phyloP scores from a whole-genome alignment of 2,329 filamentous ascomycete species.

The Zopfia rhizophila region DNA sequence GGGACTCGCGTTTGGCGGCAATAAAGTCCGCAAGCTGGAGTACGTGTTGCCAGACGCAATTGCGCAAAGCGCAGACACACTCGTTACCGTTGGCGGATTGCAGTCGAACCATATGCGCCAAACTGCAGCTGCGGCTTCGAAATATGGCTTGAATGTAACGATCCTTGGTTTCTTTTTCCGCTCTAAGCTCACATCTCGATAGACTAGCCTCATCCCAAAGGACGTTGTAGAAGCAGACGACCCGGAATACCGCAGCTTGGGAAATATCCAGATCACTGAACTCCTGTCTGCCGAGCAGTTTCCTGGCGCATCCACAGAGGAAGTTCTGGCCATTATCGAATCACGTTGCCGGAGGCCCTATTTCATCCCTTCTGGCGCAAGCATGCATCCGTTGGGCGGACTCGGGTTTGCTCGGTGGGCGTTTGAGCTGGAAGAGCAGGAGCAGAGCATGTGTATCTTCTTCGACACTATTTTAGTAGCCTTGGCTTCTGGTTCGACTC shows the following conservation, averaged over 20 bases:
- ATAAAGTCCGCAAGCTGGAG: constrained; percentile 77
- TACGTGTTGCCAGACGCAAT: constrained; percentile 74
- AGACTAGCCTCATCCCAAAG: no score
- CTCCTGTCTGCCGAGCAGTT: no score
- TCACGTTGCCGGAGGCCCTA: no score
- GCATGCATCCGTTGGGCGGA: constrained; percentile 74
- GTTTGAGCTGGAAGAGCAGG: constrained; percentile 72
- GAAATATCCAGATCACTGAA: no score
- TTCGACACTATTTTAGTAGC: constrained; percentile 76
- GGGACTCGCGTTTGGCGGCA: constrained; percentile 73
- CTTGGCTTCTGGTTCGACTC: constrained; percentile 75
- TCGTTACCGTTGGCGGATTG: constrained; percentile 74
- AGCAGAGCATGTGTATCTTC: constrained; percentile 68
- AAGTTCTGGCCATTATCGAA: no score
- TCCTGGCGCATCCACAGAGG: no score
- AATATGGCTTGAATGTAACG: constrained; percentile 65
- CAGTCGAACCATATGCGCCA: constrained; percentile 77
- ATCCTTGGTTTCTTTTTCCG: no score
- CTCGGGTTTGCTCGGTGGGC: constrained; percentile 76
- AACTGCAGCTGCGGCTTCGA: constrained; percentile 70
- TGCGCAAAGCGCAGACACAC: constrained; percentile 66
- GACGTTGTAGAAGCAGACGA: no score
- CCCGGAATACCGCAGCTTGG: no score
- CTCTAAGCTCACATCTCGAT: no score
- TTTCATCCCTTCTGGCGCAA: constrained; percentile 76